Evolutionary conservation across 345 rosid genomes (phyloP).

Genomic region (Durio zibethinus): DNA sequence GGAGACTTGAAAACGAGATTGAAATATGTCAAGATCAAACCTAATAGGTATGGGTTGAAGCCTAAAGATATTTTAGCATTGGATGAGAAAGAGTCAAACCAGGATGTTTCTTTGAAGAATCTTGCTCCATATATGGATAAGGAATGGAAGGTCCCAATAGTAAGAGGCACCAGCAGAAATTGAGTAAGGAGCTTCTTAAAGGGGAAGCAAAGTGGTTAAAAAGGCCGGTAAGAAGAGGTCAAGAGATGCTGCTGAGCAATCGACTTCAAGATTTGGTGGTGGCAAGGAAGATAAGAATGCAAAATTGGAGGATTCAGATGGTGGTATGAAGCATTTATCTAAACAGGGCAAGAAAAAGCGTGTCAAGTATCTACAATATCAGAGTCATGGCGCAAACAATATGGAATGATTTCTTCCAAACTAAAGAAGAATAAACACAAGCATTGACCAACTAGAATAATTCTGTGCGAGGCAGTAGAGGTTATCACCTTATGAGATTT

Average conservation of each 20-base stretch:
- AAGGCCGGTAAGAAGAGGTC: conserved; percentile 41
- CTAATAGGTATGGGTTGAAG: conserved; percentile 59
- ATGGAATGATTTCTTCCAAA: conserved; percentile 47
- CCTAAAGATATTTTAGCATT: conserved; percentile 52
- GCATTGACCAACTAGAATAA: not conserved
- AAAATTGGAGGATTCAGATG: conserved; percentile 23
- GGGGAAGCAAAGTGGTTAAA: conserved; percentile 22
- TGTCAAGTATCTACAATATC: conserved; percentile 50
- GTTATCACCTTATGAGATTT: not conserved
- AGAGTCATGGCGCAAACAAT: conserved; percentile 55
- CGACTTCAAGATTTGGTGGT: conserved; percentile 11
- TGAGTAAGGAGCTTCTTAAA: conserved; percentile 41
- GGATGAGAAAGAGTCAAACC: conserved; percentile 77
- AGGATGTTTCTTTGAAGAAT: conserved; percentile 76
- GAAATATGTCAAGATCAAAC: conserved; percentile 67
- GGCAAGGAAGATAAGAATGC: conserved; percentile 25
- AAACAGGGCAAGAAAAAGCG: conserved; percentile 61
- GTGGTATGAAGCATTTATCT: conserved; percentile 35
- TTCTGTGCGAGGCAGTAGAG: not conserved
- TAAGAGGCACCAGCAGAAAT: conserved; percentile 50
- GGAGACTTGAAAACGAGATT: conserved; percentile 94
- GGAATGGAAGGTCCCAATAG: conserved; percentile 71
- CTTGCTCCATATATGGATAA: conserved; percentile 69
- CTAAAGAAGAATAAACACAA: conserved; percentile 29
- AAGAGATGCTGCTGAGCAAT: conserved; percentile 17